Conservation (phyloP, 2,329 filamentous ascomycete genomes). For the Madurella fahalii region DNA sequence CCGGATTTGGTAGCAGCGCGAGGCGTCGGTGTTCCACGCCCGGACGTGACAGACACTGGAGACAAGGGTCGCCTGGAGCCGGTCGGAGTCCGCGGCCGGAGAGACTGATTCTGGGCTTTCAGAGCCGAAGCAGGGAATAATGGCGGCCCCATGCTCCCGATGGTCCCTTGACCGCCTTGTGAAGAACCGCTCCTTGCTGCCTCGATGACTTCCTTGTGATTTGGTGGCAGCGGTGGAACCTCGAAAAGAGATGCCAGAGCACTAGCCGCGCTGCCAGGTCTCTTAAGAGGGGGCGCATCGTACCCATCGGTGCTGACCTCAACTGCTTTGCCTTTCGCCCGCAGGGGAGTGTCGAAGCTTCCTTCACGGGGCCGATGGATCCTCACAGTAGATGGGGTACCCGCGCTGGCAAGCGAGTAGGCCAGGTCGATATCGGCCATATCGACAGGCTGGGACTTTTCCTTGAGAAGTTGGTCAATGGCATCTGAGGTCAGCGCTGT, state of each 20-base stretch:
- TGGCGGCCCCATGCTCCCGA: slow-evolving; percentile 74
- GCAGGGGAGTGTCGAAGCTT: slow-evolving; percentile 43
- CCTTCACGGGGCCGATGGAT: slow-evolving; percentile 41
- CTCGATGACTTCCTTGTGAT: slow-evolving; percentile 82
- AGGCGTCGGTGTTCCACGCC: slow-evolving; percentile 57
- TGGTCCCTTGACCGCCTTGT: slow-evolving; percentile 33
- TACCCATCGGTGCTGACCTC: slow-evolving; percentile 35
- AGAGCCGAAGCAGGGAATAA: slow-evolving; percentile 71
- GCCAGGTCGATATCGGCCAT: slow-evolving; percentile 33
- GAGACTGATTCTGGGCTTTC: slow-evolving; percentile 37
- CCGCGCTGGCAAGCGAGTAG: slow-evolving; percentile 32
- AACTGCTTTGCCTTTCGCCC: slow-evolving; percentile 34
- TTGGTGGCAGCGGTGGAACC: slow-evolving; percentile 70
- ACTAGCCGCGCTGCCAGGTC: slow-evolving; percentile 73
- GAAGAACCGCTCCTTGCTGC: slow-evolving; percentile 63
- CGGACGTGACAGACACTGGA: slow-evolving; percentile 44
- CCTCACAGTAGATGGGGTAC: slow-evolving; percentile 37
- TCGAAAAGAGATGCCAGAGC: slow-evolving; percentile 40
- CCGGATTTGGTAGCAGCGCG: slow-evolving; percentile 41
- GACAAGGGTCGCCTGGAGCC: slow-evolving; percentile 43
- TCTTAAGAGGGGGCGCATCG: slow-evolving; percentile 36
- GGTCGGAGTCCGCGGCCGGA: slow-evolving; percentile 59
- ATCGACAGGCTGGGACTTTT: slow-evolving; percentile 38
- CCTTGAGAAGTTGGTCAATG: slow-evolving; percentile 70
- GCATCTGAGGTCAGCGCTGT: slow-evolving; percentile 77